Percentiles rank a stretch among this genome's conserved stretches.
Evolutionary conservation across 257 asterid genomes (phyloP).

Genomic region (Buddleja alternifolia): DNA sequence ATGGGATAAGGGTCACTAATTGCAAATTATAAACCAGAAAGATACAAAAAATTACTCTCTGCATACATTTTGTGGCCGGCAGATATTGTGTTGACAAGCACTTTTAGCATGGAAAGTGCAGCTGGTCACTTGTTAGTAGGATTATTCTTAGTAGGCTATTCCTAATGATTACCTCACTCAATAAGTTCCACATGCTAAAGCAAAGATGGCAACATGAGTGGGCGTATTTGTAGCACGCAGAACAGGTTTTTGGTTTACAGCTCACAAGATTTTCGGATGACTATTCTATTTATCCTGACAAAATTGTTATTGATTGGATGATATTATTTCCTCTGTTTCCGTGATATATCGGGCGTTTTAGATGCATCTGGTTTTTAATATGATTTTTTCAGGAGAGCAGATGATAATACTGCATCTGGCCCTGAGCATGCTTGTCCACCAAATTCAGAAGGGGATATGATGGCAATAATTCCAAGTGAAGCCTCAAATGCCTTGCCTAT

Average conservation of each 20-base stretch:
- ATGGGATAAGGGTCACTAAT: neutral
- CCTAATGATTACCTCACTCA: neutral
- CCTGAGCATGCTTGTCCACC: conserved; percentile 36
- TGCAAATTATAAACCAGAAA: neutral
- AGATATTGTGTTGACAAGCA: neutral
- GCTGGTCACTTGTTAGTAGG: too few species aligned
- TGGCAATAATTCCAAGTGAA: conserved; percentile 38
- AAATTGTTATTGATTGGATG: neutral
- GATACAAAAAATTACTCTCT: neutral
- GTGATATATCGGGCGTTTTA: conserved; percentile 8
- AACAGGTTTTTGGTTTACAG: too few species aligned
- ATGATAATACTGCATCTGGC: conserved; percentile 33
- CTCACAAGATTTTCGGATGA: neutral
- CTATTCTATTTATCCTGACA: too few species aligned
- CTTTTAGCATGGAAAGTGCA: neutral
- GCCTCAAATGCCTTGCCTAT: conserved; percentile 34
- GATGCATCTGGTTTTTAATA: conserved; percentile 29
- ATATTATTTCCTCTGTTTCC: neutral
- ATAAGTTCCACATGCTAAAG: neutral
- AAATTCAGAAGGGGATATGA: conserved; percentile 37
- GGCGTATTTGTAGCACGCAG: too few species aligned
- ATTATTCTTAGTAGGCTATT: neutral
- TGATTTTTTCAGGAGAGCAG: conserved; percentile 32
- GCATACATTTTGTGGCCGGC: neutral
- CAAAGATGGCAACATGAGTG: too few species aligned